Evolutionary conservation across 2,329 filamentous ascomycete species (phyloP).

Genomic region (Knufia fluminis): DNA sequence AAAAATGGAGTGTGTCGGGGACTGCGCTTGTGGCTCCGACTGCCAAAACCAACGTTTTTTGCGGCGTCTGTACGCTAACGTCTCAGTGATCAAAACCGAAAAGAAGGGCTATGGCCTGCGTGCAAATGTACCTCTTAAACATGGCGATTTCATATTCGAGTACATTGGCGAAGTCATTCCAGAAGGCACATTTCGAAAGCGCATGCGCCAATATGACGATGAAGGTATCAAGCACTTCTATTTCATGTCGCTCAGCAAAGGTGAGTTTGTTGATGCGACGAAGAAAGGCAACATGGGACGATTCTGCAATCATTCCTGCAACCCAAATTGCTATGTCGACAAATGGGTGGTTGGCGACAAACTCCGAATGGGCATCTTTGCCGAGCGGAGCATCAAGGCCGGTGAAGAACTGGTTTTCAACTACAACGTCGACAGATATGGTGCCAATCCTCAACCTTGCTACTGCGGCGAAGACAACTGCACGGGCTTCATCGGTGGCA

Average conservation of each 20-base stretch:
- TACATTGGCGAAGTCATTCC: slow-evolving; percentile 98
- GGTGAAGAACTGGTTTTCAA: slow-evolving; percentile 98
- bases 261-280: slow-evolving; percentile 94
- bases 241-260: slow-evolving; percentile 97
- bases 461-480: slow-evolving; percentile 94
- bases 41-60: slow-evolving; percentile 96
- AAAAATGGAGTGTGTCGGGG: slow-evolving; percentile 88
- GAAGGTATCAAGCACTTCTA: slow-evolving; percentile 99
- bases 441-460: slow-evolving; percentile 90
- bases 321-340: slow-evolving; percentile 97
- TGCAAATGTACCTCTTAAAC: slow-evolving; percentile 63
- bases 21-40: slow-evolving; percentile 75
- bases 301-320: slow-evolving; percentile 99
- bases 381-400: slow-evolving; percentile 69
- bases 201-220: slow-evolving; percentile 87
- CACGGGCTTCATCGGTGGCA: slow-evolving; percentile 91
- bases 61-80: slow-evolving; percentile 76
- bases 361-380: slow-evolving; percentile 97
- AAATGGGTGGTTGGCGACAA: slow-evolving; percentile 99
- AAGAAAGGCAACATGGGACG: slow-evolving; percentile 92
- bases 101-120: slow-evolving; percentile 95
- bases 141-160: slow-evolving; percentile 92
- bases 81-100: slow-evolving; percentile 93
- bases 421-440: slow-evolving; percentile 98
- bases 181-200: slow-evolving; percentile 75